Evolutionary conservation across 2,329 filamentous ascomycete species (phyloP).

Genomic region (Thelonectria rubi): DNA sequence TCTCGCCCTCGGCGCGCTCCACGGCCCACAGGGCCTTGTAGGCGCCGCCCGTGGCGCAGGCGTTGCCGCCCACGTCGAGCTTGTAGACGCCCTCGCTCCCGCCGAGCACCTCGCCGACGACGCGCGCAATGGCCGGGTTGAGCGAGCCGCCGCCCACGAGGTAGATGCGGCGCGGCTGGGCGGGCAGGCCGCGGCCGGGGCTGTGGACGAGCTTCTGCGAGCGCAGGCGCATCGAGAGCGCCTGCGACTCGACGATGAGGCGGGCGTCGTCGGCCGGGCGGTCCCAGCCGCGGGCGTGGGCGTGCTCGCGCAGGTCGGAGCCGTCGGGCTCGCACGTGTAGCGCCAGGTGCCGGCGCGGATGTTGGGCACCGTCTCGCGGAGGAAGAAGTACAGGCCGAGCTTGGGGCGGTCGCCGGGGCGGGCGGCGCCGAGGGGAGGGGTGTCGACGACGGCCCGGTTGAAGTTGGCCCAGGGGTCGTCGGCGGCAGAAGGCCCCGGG

Average conservation of each 20-base stretch:
- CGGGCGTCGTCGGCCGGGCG: conserved; percentile 82
- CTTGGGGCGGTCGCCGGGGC: conserved; percentile 68
- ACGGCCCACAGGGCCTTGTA: conserved; percentile 97
- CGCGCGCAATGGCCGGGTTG: conserved; percentile 87
- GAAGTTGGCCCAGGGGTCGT: conserved; percentile 78
- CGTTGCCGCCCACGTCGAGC: conserved; percentile 93
- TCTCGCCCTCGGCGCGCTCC: conserved; percentile 73
- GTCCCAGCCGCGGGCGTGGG: conserved; percentile 48
- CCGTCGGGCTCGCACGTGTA: conserved; percentile 71
- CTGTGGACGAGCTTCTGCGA: conserved; percentile 77
- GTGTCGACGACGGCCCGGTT: conserved; percentile 76
- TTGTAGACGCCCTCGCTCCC: conserved; percentile 90
- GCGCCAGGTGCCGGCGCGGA: conserved; percentile 86
- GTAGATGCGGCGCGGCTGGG: conserved; percentile 90
- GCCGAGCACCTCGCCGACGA: conserved; percentile 88
- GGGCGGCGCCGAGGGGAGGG: conserved; percentile 72
- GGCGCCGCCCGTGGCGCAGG: conserved; percentile 90
- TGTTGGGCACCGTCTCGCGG: conserved; percentile 94
- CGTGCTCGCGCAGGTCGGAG: conserved; percentile 54
- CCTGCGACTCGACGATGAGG: conserved; percentile 92
- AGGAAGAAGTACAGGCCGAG: conserved; percentile 95
- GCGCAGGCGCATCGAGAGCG: conserved; percentile 88
- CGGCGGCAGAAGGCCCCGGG: conserved; percentile 42
- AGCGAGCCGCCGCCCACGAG: conserved; percentile 91
- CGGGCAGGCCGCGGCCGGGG: conserved; percentile 66